Conservation (phyloP, 345 rosid species). For the Eutrema heterophyllum region DNA sequence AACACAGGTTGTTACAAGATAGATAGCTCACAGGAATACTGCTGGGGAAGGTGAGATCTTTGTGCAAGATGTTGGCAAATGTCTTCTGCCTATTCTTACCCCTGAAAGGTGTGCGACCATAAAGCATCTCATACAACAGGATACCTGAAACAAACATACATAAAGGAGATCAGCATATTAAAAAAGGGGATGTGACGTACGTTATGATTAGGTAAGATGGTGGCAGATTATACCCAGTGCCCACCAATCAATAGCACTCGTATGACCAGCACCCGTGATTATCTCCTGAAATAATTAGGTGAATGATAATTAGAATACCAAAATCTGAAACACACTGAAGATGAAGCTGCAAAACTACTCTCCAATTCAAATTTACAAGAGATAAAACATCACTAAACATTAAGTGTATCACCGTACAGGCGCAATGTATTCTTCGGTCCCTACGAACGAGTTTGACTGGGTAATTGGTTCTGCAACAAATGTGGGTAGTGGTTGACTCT, state of each 20-base stretch:
- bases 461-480: constrained; percentile 85
- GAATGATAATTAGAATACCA: background rate
- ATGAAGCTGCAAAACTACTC: background rate
- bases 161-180: background rate
- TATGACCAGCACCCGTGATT: constrained; percentile 85
- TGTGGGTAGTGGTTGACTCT: constrained; percentile 61
- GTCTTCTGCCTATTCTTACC: constrained; percentile 98
- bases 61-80: constrained; percentile 85
- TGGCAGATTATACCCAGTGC: constrained; percentile 64
- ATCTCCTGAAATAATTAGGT: constrained; percentile 63
- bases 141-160: constrained; percentile 49
- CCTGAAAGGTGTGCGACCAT: constrained; percentile 96
- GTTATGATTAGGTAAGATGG: background rate
- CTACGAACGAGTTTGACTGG: constrained; percentile 88
- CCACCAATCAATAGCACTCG: constrained; percentile 97
- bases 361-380: too few species aligned
- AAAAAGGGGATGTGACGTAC: background rate
- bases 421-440: constrained; percentile 96
- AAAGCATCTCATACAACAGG: constrained; percentile 91
- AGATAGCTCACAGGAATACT: constrained; percentile 67
- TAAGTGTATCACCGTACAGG: constrained; percentile 55
- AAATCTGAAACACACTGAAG: background rate
- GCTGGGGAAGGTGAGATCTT: constrained; percentile 93
- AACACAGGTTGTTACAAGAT: background rate
- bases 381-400: constrained; percentile 1